These are phyloP conservation scores for Cordyceps cateniannulata DNA, from an alignment of 2,329 filamentous ascomycete species.

Conservation along the genomic window DNA sequence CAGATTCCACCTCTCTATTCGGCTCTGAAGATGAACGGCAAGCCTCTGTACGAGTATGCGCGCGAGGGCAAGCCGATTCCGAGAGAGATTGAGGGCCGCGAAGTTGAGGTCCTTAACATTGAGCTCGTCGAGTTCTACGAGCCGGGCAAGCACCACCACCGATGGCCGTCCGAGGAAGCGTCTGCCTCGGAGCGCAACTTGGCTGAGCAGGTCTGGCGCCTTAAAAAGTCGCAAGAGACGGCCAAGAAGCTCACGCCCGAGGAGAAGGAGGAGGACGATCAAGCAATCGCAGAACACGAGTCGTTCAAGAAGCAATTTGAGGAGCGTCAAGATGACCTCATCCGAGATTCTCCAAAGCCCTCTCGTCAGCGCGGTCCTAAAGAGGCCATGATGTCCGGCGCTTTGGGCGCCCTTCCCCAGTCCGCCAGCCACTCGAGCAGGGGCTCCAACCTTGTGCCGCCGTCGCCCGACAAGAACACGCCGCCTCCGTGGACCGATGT, in stretches of 20 bases:
- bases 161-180: conserved; percentile 76
- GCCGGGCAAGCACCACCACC: conserved; percentile 70
- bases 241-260: conserved; percentile 45
- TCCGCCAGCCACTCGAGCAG: conserved; percentile 28
- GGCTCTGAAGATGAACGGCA: conserved; percentile 86
- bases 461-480: conserved; percentile 37
- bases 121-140: conserved; percentile 82
- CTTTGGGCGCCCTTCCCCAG: conserved; percentile 45
- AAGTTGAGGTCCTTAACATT: conserved; percentile 70
- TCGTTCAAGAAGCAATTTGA: conserved; percentile 53
- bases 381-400: conserved; percentile 51
- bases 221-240: conserved; percentile 50
- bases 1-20: conserved; percentile 92
- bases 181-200: conserved; percentile 67
- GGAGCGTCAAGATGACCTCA: conserved; percentile 49
- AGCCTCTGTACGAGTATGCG: conserved; percentile 93
- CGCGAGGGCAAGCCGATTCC: conserved; percentile 83
- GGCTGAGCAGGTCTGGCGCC: conserved; percentile 64
- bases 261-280: conserved; percentile 48
- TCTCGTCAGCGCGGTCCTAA: conserved; percentile 18
- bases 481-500: conserved; percentile 53
- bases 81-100: conserved; percentile 71
- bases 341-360: conserved; percentile 39
- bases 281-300: conserved; percentile 50
- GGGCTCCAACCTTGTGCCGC: conserved; percentile 49